These are phyloP conservation scores for Tephrocybe sp. DNA, from an alignment of 768 basidiomycete species.

Conservation along the genomic window DNA sequence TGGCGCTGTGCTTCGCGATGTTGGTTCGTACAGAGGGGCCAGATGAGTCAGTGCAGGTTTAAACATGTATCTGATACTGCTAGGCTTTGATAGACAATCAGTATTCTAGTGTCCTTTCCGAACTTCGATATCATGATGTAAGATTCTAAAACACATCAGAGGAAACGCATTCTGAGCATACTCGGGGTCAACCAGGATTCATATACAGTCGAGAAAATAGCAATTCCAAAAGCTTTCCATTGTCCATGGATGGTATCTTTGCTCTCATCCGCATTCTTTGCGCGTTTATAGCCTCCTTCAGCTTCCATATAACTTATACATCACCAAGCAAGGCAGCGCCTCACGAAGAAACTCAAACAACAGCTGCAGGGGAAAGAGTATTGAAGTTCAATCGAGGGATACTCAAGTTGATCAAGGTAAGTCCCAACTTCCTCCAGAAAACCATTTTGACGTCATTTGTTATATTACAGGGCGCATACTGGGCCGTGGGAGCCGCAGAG, in stretches of 20 bases:
- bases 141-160: no score
- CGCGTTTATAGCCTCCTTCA: background rate
- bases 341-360: background rate
- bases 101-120: no score
- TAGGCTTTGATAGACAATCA: no score
- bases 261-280: background rate
- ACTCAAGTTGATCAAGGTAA: background rate
- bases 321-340: background rate
- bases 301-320: background rate
- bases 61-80: no score
- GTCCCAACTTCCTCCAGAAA: background rate
- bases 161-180: no score
- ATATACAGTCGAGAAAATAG: no score
- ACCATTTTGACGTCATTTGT: background rate
- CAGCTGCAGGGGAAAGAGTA: background rate
- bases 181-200: no score
- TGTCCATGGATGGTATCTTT: background rate
- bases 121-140: no score
- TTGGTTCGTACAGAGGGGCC: no score
- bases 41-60: no score
- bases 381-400: background rate
- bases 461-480: conserved; percentile 2
- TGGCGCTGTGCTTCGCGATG: no score
- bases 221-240: no score
- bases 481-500: conserved; percentile 2